phyloP scores from a whole-genome alignment of 2,329 filamentous ascomycete genomes.

The Elsinoe perseae region DNA sequence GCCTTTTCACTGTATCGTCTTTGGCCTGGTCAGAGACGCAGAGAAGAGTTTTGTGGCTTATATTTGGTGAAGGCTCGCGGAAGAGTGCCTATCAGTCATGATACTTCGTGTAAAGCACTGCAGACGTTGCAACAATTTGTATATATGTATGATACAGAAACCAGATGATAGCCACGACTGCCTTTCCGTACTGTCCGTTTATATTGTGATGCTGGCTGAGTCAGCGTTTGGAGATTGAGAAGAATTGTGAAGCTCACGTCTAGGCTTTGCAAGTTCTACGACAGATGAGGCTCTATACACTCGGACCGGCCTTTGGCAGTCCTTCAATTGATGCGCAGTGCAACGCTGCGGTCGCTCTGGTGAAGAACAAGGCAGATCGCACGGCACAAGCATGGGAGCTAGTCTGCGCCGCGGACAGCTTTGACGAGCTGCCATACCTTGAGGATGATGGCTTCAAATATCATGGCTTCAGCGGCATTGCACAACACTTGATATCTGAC shows the following conservation, averaged over 20 bases:
- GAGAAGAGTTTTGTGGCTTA: slow-evolving; percentile 8
- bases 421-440: slow-evolving; percentile 32
- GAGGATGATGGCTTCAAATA: slow-evolving; percentile 49
- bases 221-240: neutral
- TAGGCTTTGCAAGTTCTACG: neutral
- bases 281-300: slow-evolving; percentile 60
- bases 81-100: neutral
- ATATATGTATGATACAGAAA: neutral
- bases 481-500: slow-evolving; percentile 45
- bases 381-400: slow-evolving; percentile 51
- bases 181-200: neutral
- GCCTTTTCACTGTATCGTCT: slow-evolving; percentile 14
- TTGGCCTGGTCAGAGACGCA: slow-evolving; percentile 11
- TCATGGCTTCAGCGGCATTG: slow-evolving; percentile 55
- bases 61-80: neutral
- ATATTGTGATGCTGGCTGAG: neutral
- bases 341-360: slow-evolving; percentile 71
- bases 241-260: slow-evolving; percentile 16
- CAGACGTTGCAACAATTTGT: too few species aligned
- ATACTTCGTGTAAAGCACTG: too few species aligned
- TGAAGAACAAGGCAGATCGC: slow-evolving; percentile 39
- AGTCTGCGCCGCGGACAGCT: slow-evolving; percentile 47
- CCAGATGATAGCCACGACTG: neutral
- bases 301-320: slow-evolving; percentile 80
- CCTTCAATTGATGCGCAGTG: slow-evolving; percentile 90